phyloP scores from a whole-genome alignment of 371 early-diverging fungal species.

The Mucor indicus region DNA sequence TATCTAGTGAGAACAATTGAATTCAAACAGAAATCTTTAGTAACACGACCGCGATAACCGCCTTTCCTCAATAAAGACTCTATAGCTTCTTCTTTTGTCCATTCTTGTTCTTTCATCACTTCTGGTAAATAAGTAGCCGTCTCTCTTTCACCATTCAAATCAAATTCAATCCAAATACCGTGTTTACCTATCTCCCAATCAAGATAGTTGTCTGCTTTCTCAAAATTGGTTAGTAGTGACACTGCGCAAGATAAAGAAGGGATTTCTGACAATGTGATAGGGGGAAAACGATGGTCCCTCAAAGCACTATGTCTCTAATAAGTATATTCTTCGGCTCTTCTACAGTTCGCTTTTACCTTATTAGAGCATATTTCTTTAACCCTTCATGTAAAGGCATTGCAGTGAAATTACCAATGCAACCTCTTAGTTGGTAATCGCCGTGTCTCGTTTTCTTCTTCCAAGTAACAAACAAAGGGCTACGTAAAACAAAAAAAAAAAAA shows the following conservation, averaged over 20 bases:
- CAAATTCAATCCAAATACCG: conserved; percentile 91
- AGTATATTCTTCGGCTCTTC: neutral
- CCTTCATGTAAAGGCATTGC: conserved; percentile 70
- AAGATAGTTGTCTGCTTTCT: conserved; percentile 62
- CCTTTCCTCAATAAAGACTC: conserved; percentile 85
- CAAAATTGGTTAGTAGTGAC: conserved; percentile 85
- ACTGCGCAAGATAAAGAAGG: conserved; percentile 70
- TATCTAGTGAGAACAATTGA: conserved; percentile 75
- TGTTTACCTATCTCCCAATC: conserved; percentile 93
- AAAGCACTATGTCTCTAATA: conserved; percentile 59
- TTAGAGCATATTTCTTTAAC: conserved; percentile 80
- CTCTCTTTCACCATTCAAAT: conserved; percentile 41
- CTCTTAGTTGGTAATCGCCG: conserved; percentile 64
- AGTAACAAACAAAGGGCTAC: conserved; percentile 84
- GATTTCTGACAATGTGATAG: conserved; percentile 69
- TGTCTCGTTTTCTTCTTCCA: conserved; percentile 58
- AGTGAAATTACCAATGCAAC: conserved; percentile 93
- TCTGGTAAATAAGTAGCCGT: conserved; percentile 94
- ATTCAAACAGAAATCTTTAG: conserved; percentile 44
- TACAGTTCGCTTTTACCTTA: conserved; percentile 47
- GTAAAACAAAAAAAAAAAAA: neutral
- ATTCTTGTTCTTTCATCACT: conserved; percentile 68
- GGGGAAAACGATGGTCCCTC: conserved; percentile 78
- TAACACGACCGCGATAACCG: conserved; percentile 67
- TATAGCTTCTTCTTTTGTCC: conserved; percentile 84